phyloP scores from a whole-genome alignment of 2,329 filamentous ascomycete species.

The Exophiala sp. region DNA sequence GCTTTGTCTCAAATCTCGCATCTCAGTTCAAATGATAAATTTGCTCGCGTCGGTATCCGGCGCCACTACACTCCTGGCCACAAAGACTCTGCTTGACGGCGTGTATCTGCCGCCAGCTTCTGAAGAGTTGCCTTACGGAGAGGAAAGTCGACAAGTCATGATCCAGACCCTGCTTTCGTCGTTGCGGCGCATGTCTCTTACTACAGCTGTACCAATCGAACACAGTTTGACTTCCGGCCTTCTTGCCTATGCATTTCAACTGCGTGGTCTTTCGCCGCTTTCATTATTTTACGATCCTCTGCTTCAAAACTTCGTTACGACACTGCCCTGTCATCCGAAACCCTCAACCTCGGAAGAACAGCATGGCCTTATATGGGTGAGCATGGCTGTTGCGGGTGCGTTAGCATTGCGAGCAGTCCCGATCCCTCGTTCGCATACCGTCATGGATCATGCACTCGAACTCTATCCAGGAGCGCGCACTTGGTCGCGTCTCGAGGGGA shows the following conservation, averaged over 20 bases:
- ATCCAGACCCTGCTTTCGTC: constrained; percentile 22
- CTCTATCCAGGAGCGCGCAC: constrained; percentile 14
- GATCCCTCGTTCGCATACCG: constrained; percentile 18
- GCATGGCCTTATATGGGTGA: constrained; percentile 20
- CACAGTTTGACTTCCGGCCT: constrained; percentile 20
- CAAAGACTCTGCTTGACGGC: neutral
- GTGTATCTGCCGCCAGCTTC: neutral
- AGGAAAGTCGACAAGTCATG: constrained; percentile 11
- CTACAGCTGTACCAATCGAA: constrained; percentile 13
- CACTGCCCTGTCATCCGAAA: constrained; percentile 16
- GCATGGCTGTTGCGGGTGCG: constrained; percentile 20
- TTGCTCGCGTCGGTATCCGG: constrained; percentile 18
- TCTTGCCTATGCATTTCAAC: constrained; percentile 22
- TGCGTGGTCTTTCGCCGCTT: constrained; percentile 15
- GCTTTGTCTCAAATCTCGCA: constrained; percentile 14
- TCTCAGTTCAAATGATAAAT: constrained; percentile 25
- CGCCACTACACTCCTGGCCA: constrained; percentile 2
- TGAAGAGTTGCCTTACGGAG: constrained; percentile 1
- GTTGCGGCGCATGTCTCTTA: constrained; percentile 24
- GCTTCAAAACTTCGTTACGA: constrained; percentile 22
- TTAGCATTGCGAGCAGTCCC: constrained; percentile 18
- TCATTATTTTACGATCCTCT: constrained; percentile 27
- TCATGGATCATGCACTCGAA: constrained; percentile 20
- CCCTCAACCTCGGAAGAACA: constrained; percentile 12
- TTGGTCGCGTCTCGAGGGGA: constrained; percentile 18